Evolutionary conservation across 805 yeast genomes (phyloP).

Genomic region (Candida oleophila): DNA sequence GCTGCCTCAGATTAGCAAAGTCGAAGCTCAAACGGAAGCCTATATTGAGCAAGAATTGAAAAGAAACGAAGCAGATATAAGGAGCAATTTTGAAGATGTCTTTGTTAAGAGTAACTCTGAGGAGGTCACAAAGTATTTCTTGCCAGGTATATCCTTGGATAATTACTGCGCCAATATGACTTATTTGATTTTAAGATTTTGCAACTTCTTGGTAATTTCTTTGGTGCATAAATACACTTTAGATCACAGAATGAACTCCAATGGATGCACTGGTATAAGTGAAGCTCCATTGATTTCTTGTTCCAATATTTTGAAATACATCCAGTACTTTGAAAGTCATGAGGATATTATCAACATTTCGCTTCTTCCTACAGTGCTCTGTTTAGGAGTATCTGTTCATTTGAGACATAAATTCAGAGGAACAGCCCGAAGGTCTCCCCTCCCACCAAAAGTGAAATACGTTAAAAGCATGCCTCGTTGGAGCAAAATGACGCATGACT

Average conservation of each 20-base stretch:
- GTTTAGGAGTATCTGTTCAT: background rate
- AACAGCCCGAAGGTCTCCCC: background rate
- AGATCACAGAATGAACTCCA: slow-evolving; percentile 6
- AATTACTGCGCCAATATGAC: background rate
- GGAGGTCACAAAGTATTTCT: background rate
- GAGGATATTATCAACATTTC: slow-evolving; percentile 3
- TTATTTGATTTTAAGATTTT: background rate
- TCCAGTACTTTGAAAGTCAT: background rate
- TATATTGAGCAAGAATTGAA: background rate
- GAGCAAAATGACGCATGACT: background rate
- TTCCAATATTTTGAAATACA: background rate
- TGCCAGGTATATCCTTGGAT: background rate
- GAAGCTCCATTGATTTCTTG: background rate
- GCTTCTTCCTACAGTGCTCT: slow-evolving; percentile 2
- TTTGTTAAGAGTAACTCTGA: background rate
- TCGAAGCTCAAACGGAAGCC: background rate
- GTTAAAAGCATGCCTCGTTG: background rate
- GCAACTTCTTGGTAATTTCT: background rate
- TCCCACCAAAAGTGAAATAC: background rate
- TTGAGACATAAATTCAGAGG: slow-evolving; percentile 3
- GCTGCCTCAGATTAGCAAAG: background rate
- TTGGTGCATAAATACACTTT: slow-evolving; percentile 2
- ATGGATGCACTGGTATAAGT: slow-evolving; percentile 1
- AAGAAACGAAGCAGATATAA: background rate
- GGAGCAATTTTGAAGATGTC: background rate